Evolutionary conservation across 1,139 yeast species (phyloP), one percentile per base, ranked within the genome.

Genomic region (Blastobotrys malaysiensis): DNA sequence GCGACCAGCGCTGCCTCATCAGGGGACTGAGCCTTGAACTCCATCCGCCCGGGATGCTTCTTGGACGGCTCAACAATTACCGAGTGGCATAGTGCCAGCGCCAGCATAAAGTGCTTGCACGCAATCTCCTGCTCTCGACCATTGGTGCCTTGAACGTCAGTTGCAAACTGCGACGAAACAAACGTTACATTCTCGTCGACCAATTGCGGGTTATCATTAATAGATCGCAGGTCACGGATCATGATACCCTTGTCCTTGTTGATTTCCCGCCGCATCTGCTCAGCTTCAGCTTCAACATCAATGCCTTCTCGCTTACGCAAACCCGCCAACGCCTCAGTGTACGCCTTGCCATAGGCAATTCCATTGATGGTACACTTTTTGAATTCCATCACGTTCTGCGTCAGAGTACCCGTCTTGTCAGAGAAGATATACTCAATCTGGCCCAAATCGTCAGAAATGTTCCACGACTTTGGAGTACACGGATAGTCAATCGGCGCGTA

Each of bases 361-460:
- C 98, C 98, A 65, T 82, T 82, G 57, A 93, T 85, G 1, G 97
- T 83, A 69, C 96, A 87, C 69, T 93, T 93, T 63, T 89, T 88
- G 71, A 90, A 91, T 68, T 91, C 97, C 98, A 93, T 93, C 36
- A 91, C 88, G 69, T 93, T 93, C 68, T 91, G 98, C 1, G 99
- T 93, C 62, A 93, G 77, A 0, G 99, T 93, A 57, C 99, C 99
- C 0, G 99, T 93, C 71, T 93, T 93, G 73, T 93, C 98, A 66
- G 96, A 88, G 71, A 93, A 93, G 47, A 93, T 84, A 68, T 90
- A 93, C 69, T 91, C 98, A 63, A 93, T 87, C 71, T 93, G 98
- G 22, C 99, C 99, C 63, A 93, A 77, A 70, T 93, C 99, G 74
- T 93, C 99, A n/a, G 97, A 88, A 51, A 95, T 89, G 65, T 87